Evolutionary conservation across 106 monocot species (phyloP).

Genomic region (Acanthochlamys bracteata): DNA sequence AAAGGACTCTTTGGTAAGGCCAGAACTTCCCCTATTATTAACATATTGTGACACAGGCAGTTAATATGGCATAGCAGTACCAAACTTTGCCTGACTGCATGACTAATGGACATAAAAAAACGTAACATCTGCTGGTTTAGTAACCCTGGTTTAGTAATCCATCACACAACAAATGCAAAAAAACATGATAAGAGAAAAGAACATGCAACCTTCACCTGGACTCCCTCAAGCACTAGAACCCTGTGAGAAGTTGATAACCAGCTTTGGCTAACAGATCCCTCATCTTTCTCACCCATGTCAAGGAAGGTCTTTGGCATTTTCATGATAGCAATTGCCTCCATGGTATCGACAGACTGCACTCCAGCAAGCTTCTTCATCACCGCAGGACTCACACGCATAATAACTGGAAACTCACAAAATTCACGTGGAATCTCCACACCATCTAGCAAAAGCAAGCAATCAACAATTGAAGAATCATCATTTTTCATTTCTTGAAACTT

Average conservation of each 20-base stretch:
- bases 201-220: constrained; percentile 52
- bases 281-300: constrained; percentile 25
- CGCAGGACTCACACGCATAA: constrained; percentile 50
- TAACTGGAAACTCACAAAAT: constrained; percentile 14
- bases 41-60: no score
- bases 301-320: constrained; percentile 59
- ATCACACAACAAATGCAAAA: neutral
- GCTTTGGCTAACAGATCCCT: constrained; percentile 15
- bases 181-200: neutral
- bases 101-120: no score
- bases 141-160: no score
- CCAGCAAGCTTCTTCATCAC: constrained; percentile 95
- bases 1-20: no score
- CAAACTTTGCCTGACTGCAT: no score
- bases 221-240: constrained; percentile 88
- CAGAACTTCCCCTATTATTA: no score
- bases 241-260: constrained; percentile 40
- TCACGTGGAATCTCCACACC: constrained; percentile 19
- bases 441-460: constrained; percentile 58
- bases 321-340: constrained; percentile 70
- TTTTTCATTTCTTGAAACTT: constrained; percentile 33
- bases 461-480: constrained; percentile 23
- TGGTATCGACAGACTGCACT: constrained; percentile 68
- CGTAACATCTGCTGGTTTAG: no score
- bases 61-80: no score